Evolutionary conservation across 176 grass and related monocot genomes (phyloP), one percentile per base, ranked within the genome.

Genomic region (Carex cristatella): DNA sequence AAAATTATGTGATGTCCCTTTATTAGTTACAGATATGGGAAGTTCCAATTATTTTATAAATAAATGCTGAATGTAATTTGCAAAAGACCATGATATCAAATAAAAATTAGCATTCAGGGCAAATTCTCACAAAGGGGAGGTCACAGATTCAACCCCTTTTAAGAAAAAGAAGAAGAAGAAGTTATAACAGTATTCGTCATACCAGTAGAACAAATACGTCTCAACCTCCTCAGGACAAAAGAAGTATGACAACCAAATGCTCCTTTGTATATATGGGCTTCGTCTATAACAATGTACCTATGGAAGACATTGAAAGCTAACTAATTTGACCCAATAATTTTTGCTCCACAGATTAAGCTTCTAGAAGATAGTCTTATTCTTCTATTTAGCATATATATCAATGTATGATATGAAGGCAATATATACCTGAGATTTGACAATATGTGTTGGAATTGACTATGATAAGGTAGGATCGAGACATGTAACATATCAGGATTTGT

Each of bases 401-500:
- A 48, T 49, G 8, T 73, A 73, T 73, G 7, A 38, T 30, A 65
- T 55, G 55, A 88, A 84, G 53, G 13, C 16, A 78, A 59, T 83
- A 71, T 56, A 38, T 84, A 98, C 95, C 95, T 93, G 78, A 98
- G 89, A 84, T 94, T 98, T 89, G 95, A 86, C 18, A 96, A 81
- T 18, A 91, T 77, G 42, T 84, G 78, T 69, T 92, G 71, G 58
- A 98, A 98, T 86, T 90, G 89, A 46, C 68, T 48, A 89, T 94
- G 93, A 79, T 81, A 84, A 32, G 95, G 95, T 53, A 98, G 87
- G 80, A 98, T 83, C 70, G 93, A 93, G 82, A 91, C 2, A 9
- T 98, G 95, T 67, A 98, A 81, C 95, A 98, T 98, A 90, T 98
- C 95, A 83, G 95, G 95, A 75, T 98, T 98, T 38, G 95, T 98